These are phyloP conservation scores for Aureoboletus auriporus DNA, from an alignment of 768 basidiomycete genomes.

Conservation along the genomic window DNA sequence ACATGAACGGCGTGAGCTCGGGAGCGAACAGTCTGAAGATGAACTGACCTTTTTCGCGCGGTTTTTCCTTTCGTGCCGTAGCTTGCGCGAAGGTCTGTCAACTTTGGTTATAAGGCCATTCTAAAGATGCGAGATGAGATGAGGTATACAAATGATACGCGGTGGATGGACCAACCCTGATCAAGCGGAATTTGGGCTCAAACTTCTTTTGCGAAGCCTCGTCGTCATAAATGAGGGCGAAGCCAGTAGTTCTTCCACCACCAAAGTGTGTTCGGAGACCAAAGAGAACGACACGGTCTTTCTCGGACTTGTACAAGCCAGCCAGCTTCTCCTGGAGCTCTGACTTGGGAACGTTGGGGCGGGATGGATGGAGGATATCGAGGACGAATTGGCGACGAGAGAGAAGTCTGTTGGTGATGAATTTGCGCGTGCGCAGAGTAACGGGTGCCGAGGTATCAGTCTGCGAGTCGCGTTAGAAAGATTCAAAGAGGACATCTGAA, in stretches of 20 bases:
- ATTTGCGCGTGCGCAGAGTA: constrained; percentile 97
- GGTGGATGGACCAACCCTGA: constrained; percentile 64
- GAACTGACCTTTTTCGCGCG: constrained; percentile 91
- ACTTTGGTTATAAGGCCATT: constrained; percentile 70
- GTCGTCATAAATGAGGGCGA: constrained; percentile 96
- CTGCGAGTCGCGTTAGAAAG: constrained; percentile 35
- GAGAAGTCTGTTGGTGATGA: constrained; percentile 97
- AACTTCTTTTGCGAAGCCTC: constrained; percentile 94
- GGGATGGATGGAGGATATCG: constrained; percentile 93
- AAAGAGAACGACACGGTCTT: constrained; percentile 87
- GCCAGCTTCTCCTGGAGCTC: constrained; percentile 94
- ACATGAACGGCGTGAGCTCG: constrained; percentile 15
- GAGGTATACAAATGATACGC: constrained; percentile 1
- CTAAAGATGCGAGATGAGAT: constrained; percentile 33
- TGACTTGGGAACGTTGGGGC: constrained; percentile 87
- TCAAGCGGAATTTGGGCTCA: constrained; percentile 92
- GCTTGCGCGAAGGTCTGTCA: constrained; percentile 90
- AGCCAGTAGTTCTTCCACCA: constrained; percentile 96
- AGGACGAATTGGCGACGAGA: constrained; percentile 95
- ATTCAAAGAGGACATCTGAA: constrained; percentile 18
- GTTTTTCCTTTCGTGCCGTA: constrained; percentile 99
- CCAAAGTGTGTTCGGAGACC: constrained; percentile 96
- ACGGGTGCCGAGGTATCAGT: constrained; percentile 80
- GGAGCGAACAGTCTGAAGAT: background rate
- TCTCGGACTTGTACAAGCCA: constrained; percentile 87